Conservation (phyloP, 2,329 filamentous ascomycete genomes). For the Colletotrichum scovillei region DNA sequence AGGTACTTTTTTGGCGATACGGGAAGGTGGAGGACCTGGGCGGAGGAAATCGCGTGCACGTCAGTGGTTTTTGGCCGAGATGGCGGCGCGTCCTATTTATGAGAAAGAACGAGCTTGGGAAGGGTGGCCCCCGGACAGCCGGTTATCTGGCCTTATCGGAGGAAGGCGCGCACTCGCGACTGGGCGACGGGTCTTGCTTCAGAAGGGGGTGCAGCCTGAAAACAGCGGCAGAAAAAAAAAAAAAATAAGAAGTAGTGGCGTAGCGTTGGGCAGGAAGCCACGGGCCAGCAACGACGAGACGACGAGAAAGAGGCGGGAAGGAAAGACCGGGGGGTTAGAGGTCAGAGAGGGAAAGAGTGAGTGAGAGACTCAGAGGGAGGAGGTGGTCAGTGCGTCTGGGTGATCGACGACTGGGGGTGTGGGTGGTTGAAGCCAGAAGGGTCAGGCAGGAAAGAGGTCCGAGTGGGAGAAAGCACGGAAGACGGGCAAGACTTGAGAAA, state of each 20-base stretch:
- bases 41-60: slow-evolving; percentile 59
- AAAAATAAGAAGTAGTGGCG: slow-evolving; percentile 47
- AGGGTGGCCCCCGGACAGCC: slow-evolving; percentile 46
- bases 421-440: slow-evolving; percentile 16
- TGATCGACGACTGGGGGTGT: slow-evolving; percentile 32
- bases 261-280: slow-evolving; percentile 40
- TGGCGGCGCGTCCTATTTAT: slow-evolving; percentile 60
- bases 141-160: slow-evolving; percentile 53
- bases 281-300: neutral
- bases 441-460: slow-evolving; percentile 15
- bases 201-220: slow-evolving; percentile 32
- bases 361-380: neutral
- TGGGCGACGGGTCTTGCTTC: slow-evolving; percentile 21
- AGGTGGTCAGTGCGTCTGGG: slow-evolving; percentile 35
- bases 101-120: slow-evolving; percentile 47
- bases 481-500: neutral
- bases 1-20: slow-evolving; percentile 25
- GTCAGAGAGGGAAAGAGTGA: slow-evolving; percentile 15
- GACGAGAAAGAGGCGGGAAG: slow-evolving; percentile 29
- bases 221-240: slow-evolving; percentile 47
- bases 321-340: slow-evolving; percentile 26
- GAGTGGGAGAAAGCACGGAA: neutral
- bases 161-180: slow-evolving; percentile 30
- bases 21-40: slow-evolving; percentile 44
- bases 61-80: slow-evolving; percentile 55